Base-by-base conservation (phyloP, 2,329 filamentous ascomycete species). In the Rutstroemia sp. region DNA sequence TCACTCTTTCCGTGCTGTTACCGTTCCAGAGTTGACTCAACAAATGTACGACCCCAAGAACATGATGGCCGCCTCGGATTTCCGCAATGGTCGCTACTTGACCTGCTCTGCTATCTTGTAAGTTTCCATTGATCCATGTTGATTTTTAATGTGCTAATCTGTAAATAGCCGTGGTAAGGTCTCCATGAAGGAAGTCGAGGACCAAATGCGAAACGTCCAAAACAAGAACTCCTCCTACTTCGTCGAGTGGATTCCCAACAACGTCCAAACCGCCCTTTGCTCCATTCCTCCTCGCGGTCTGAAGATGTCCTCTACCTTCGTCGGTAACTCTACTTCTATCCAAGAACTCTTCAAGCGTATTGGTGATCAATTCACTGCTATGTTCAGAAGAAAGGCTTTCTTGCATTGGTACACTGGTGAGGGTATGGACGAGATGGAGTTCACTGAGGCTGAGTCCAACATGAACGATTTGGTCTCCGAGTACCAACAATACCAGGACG, bases 41-140 rank as follows among this genome's bases (percentile, higher is more conserved):
- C 94, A 99, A 79, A 97, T 99, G 91, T 99, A 95, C 82, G 94
- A 99, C 82, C 92, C 94, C 72, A 99, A 97, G 91, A 99, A 99
- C 87, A 99, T 99, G 92, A 99, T 99, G 94, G 94, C 94, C 79
- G 94, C 94, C 65, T 95, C 92, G 63, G 94, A 99, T 81, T 99
- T 99, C 91, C 90, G 94, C 71, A 99, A 97, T 77, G 94, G 94
- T 76, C 94, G 94, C 72, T 99, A 99, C 83, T 86, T 99, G 72
- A 99, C 94, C 69, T 99, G 94, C 87, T 97, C 88, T 75, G 92
- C 94, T 74, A 96, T 99, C 79, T 99, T 99, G 69, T 73, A 69
- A 71, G 65, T 59, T n/a, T 37, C n/a, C 8, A 18, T 1, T 19
- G 25, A 34, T 1, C n/a, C 10, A 56, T 16, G 18, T 9, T 21